Base-by-base conservation (phyloP, 2,329 filamentous ascomycete species). In the Sporothrix pallida region DNA sequence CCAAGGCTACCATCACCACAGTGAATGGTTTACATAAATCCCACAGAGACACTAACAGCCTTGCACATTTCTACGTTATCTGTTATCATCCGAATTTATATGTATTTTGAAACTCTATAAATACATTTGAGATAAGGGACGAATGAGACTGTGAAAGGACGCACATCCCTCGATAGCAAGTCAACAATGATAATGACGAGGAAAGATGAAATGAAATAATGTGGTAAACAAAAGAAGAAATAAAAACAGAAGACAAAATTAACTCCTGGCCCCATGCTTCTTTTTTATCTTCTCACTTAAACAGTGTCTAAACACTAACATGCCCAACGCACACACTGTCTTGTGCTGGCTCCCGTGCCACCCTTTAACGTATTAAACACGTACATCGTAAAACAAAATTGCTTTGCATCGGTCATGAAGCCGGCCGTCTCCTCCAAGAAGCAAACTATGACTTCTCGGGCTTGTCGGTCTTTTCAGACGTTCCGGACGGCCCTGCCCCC, bases 241-340 rank as follows among this genome's bases (percentile, higher is more conserved):
- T 26, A 13, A 26, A 37, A 37, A 58, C 60, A 63, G 10, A 56
- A 15, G 12, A n/a, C 37, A 54, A 63, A 12, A 50, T 8, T 58
- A 72, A 72, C 71, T 56, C 71, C 71, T 44, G 37, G 60, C 52
- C 62, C 71, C 71, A 72, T 72, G 71, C 71, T 31, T 65, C 50
- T 67, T 54, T 44, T 48, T 65, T 63, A 56, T 68, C 71, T 67
- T 67, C 62, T 46, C 62, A 48, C 42, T 15, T 67, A 12, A 10
- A 12, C 42, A 20, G 42, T 17, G 52, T 26, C 52, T 6, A 37
- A 37, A 37, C 31, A 37, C 31, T 37, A 37, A 37, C 7, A 37
- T 37, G 31, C 31, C 31, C 31, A 37, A 37, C 31, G 7, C 31
- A 37, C 31, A 37, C 31, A 37, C 31, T 37, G 31, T 56, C n/a